phyloP scores from a whole-genome alignment of 768 basidiomycete species.

The Gloeophyllum trabeum region DNA sequence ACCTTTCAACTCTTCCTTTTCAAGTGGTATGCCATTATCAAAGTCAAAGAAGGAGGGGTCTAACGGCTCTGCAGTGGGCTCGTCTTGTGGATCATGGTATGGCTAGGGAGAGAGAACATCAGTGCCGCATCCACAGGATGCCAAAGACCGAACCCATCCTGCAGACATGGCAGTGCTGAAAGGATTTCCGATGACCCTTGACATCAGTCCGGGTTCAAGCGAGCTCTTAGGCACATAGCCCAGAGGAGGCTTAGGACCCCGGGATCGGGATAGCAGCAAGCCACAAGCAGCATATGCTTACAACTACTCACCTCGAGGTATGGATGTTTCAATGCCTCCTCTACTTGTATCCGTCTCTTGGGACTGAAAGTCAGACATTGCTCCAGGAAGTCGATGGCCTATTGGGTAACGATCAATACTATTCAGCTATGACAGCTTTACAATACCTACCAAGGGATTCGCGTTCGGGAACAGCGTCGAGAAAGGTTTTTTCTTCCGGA shows the following conservation, averaged over 20 bases:
- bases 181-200: neutral
- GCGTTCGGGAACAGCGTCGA: conserved; percentile 62
- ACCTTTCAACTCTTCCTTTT: conserved; percentile 67
- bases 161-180: neutral
- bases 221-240: neutral
- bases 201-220: neutral
- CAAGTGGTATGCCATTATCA: conserved; percentile 53
- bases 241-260: neutral
- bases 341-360: conserved; percentile 78
- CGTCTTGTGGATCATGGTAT: conserved; percentile 84
- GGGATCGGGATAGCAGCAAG: conserved; percentile 17
- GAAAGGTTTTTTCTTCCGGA: conserved; percentile 72
- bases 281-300: conserved; percentile 82
- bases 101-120: conserved; percentile 31
- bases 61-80: conserved; percentile 68
- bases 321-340: conserved; percentile 80
- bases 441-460: conserved; percentile 41
- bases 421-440: too few relatives aligned
- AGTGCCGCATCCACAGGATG: neutral
- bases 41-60: conserved; percentile 80
- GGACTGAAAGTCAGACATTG: conserved; percentile 81
- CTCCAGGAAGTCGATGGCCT: conserved; percentile 72
- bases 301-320: conserved; percentile 58
- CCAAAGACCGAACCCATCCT: neutral
- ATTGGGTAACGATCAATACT: neutral